Percentiles rank a stretch among this genome's conserved stretches.
phyloP scores from a whole-genome alignment of 2,329 filamentous ascomycete genomes.

The Orbilia oligospora region DNA sequence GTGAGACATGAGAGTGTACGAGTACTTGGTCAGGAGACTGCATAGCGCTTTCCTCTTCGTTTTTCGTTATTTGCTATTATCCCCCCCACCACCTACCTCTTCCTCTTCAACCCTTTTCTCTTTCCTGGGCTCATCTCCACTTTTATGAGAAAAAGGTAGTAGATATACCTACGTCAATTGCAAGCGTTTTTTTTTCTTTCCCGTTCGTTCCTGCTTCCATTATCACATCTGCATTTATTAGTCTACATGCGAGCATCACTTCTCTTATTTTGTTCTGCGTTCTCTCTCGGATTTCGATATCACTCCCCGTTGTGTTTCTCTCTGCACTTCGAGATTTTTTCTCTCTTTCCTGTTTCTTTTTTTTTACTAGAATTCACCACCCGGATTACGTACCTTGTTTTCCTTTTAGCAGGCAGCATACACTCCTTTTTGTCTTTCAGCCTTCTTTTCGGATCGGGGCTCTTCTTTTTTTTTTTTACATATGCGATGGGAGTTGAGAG shows the following conservation, averaged over 20 bases:
- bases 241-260: neutral
- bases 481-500: slow-evolving; percentile 26
- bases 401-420: slow-evolving; percentile 46
- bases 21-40: slow-evolving; percentile 58
- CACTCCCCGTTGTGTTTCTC: neutral
- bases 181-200: neutral
- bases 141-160: slow-evolving; percentile 1
- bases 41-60: slow-evolving; percentile 45
- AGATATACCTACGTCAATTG: slow-evolving; percentile 14
- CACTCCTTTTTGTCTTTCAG: slow-evolving; percentile 34
- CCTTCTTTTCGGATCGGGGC: slow-evolving; percentile 23
- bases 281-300: slow-evolving; percentile 11
- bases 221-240: neutral
- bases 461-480: neutral
- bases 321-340: neutral
- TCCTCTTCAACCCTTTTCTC: slow-evolving; percentile 1
- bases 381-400: slow-evolving; percentile 8
- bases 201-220: neutral
- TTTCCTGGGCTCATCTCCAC: slow-evolving; percentile 1
- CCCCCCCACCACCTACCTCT: neutral
- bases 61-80: slow-evolving; percentile 8
- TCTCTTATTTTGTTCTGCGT: slow-evolving; percentile 6
- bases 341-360: slow-evolving; percentile 4
- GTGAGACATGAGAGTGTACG: slow-evolving; percentile 45
- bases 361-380: slow-evolving; percentile 15